These are phyloP conservation scores for Chrysosporium keratinophilum DNA, from an alignment of 2,329 filamentous ascomycete species.

Conservation along the genomic window DNA sequence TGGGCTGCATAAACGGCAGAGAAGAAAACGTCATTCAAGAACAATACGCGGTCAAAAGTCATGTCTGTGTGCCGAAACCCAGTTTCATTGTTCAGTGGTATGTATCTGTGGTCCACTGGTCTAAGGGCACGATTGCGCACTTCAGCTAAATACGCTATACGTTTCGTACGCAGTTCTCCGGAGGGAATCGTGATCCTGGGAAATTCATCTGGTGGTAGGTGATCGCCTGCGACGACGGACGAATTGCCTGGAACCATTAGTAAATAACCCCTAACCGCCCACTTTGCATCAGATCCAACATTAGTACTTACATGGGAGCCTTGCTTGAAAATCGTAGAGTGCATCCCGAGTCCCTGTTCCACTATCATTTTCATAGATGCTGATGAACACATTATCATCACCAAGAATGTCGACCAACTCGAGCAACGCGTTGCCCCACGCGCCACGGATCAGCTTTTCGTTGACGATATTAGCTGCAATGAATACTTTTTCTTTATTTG, in stretches of 20 bases:
- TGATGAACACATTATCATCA: conserved; percentile 14
- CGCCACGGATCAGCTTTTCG: conserved; percentile 9
- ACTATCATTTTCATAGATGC: conserved; percentile 15
- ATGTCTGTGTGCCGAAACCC: conserved; percentile 9
- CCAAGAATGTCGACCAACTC: conserved; percentile 12
- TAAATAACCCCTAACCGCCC: not conserved
- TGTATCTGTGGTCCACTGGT: conserved; percentile 9
- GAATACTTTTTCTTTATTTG: conserved; percentile 10
- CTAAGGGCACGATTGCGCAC: conserved; percentile 12
- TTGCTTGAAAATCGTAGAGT: conserved; percentile 6
- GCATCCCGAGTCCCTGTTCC: conserved; percentile 9
- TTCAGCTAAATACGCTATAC: conserved; percentile 13
- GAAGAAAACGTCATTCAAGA: conserved; percentile 14
- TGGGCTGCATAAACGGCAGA: conserved; percentile 9
- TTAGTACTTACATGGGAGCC: conserved; percentile 11
- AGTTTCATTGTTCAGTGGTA: not conserved
- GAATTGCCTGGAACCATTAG: conserved; percentile 10
- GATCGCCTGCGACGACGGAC: conserved; percentile 12
- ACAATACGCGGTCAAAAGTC: conserved; percentile 13
- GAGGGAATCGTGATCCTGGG: conserved; percentile 3
- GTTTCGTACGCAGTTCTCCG: conserved; percentile 9
- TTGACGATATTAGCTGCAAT: conserved; percentile 15
- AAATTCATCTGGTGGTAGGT: conserved; percentile 7
- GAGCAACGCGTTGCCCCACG: conserved; percentile 10
- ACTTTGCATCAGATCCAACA: not conserved